Percentiles rank a stretch among this genome's conserved stretches.
phyloP scores from a whole-genome alignment of 768 basidiomycete species.

The Kwoniella mangroviensis region DNA sequence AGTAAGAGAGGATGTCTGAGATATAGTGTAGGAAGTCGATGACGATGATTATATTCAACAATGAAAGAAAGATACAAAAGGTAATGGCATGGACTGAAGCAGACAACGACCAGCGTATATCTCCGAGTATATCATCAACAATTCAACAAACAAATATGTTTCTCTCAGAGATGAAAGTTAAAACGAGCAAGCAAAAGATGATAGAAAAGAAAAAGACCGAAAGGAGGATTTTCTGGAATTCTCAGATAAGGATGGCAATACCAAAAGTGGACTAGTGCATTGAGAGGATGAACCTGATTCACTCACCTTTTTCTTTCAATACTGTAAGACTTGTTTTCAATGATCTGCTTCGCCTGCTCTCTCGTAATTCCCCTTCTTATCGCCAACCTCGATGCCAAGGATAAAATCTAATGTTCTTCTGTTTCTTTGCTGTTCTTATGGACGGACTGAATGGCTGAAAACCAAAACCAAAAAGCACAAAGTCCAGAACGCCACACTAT shows the following conservation, averaged over 20 bases:
- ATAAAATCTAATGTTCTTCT: background rate
- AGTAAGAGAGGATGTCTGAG: background rate
- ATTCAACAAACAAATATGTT: background rate
- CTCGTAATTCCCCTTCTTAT: background rate
- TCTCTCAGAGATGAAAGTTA: background rate
- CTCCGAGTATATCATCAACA: background rate
- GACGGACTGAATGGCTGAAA: background rate
- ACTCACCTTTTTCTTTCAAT: background rate
- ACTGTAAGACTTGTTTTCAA: too few relatives aligned
- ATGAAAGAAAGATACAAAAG: background rate
- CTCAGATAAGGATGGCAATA: background rate
- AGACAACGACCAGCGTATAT: constrained; percentile 5
- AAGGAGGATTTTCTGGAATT: background rate
- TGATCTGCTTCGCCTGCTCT: too few relatives aligned
- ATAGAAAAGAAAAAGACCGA: background rate
- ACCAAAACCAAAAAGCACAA: background rate
- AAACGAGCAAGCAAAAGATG: background rate
- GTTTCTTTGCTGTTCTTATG: background rate
- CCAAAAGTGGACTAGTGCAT: constrained; percentile 5
- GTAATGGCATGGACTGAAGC: background rate
- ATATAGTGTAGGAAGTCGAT: background rate
- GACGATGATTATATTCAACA: background rate
- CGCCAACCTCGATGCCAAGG: background rate
- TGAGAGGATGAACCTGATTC: background rate
- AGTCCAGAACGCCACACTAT: background rate